Percentiles rank a stretch among this genome's conserved stretches.
Evolutionary conservation across 306 rosid species (phyloP).

Genomic region (Casuarina cunninghamiana): DNA sequence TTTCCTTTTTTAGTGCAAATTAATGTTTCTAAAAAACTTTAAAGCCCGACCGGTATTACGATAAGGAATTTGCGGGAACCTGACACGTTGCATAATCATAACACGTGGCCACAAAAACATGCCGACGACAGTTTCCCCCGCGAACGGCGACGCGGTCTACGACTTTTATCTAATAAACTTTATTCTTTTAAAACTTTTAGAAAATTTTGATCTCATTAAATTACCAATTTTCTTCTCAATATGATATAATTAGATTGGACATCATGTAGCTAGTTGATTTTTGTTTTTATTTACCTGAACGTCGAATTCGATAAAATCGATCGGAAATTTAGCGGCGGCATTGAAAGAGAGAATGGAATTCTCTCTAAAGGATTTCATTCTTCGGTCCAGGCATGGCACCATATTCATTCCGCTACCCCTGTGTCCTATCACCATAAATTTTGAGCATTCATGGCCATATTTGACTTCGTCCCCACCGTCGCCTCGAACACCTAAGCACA

Average conservation of each 20-base stretch:
- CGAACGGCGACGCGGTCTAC: neutral
- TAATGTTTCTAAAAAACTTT: too few species aligned
- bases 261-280: neutral
- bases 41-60: neutral
- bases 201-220: too few species aligned
- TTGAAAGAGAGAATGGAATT: conserved; percentile 72
- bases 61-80: neutral
- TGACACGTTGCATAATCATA: neutral
- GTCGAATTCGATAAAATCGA: conserved; percentile 74
- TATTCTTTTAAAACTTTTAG: too few species aligned
- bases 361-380: conserved; percentile 65
- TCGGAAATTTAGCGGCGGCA: conserved; percentile 49
- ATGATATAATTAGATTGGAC: too few species aligned
- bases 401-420: conserved; percentile 82
- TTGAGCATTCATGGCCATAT: conserved; percentile 21
- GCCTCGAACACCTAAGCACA: neutral
- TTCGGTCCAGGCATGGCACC: conserved; percentile 56
- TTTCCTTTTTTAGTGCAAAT: too few species aligned
- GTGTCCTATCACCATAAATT: conserved; percentile 72
- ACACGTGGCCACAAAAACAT: neutral
- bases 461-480: neutral
- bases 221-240: too few species aligned
- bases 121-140: neutral
- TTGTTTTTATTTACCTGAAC: conserved; percentile 59
- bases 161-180: neutral